Evolutionary conservation across 768 basidiomycete species (phyloP), one percentile per base, ranked within the genome.

Genomic region (Mycena leptocephala): DNA sequence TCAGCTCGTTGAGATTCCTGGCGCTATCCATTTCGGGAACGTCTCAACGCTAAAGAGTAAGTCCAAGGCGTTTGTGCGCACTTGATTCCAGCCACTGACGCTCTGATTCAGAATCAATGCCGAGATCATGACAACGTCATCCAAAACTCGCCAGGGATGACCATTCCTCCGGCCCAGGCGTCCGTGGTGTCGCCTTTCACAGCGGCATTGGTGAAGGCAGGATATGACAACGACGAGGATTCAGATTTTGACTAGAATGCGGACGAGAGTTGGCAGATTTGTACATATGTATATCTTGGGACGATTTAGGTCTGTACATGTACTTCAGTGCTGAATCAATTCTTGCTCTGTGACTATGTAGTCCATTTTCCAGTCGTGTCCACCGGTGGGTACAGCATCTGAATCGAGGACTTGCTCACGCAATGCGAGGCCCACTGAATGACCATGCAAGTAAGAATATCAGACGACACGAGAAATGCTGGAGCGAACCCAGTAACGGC

Each of bases 331-430:
- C 24, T 58, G 55, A 59, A 43, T 46, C 28, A 75, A 86, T 59
- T 84, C 87, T 69, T 89, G 84, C 24, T 88, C 86, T 41, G 91
- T 90, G 56, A 94, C 83, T 72, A 95, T 87, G 59, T 88, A 82
- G 81, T 95, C 92, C 85, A 95, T 85, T 77, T 88, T 90, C 89
- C 92, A 93, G 83, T 95, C 94, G 78, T 87, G 86, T 64, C 88
- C 87, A 22, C 81, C 89, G 65, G 88, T 87, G 9, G 94, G 94
- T 28, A 95, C 87, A 63, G 86, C 72, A 35, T 85, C 87, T n/a
- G 78, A 83, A 43, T 88, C 88, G 26, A 94, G 81, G 16, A 95
- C 79, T 77, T 95, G 94, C 78, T 94, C 92, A 32, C 89, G 88
- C 46, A 95, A 84, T 4, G 92, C 89, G 72, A 95, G 81, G 0